phyloP scores from a whole-genome alignment of 352 stramenopile species.

The Globisporangium solare region DNA sequence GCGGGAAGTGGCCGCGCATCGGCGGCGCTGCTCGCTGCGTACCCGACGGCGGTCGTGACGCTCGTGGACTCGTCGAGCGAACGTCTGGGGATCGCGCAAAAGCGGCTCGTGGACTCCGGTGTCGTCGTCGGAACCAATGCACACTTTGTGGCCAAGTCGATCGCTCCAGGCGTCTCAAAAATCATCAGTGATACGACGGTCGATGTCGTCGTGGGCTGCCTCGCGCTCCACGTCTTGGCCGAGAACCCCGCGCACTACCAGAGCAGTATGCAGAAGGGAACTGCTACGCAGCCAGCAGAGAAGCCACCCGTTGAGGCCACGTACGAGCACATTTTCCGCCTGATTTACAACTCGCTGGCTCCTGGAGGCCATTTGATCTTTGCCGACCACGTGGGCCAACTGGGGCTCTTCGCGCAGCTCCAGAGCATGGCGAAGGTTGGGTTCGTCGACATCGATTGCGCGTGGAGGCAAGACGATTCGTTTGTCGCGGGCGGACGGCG shows the following conservation, averaged over 20 bases:
- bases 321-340: slow-evolving; percentile 56
- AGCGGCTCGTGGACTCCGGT: slow-evolving; percentile 25
- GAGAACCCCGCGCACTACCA: slow-evolving; percentile 53
- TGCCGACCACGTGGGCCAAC: slow-evolving; percentile 68
- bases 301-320: slow-evolving; percentile 17
- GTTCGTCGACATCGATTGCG: slow-evolving; percentile 72
- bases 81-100: slow-evolving; percentile 42
- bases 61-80: slow-evolving; percentile 58
- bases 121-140: slow-evolving; percentile 7
- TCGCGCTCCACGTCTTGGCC: slow-evolving; percentile 65
- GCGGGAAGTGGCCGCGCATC: slow-evolving; percentile 58
- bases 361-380: slow-evolving; percentile 65
- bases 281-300: background rate
- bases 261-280: background rate
- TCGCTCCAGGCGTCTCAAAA: slow-evolving; percentile 17
- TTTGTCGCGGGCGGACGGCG: slow-evolving; percentile 64
- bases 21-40: slow-evolving; percentile 47
- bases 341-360: slow-evolving; percentile 42
- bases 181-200: slow-evolving; percentile 23
- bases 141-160: slow-evolving; percentile 20
- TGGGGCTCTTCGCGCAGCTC: slow-evolving; percentile 60
- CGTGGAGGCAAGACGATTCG: slow-evolving; percentile 69
- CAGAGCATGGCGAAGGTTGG: slow-evolving; percentile 45
- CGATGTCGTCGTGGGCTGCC: slow-evolving; percentile 56
- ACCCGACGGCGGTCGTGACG: slow-evolving; percentile 48